Evolutionary conservation across 2,329 filamentous ascomycete genomes (phyloP).

Genomic region (Cladorrhinum sp.): DNA sequence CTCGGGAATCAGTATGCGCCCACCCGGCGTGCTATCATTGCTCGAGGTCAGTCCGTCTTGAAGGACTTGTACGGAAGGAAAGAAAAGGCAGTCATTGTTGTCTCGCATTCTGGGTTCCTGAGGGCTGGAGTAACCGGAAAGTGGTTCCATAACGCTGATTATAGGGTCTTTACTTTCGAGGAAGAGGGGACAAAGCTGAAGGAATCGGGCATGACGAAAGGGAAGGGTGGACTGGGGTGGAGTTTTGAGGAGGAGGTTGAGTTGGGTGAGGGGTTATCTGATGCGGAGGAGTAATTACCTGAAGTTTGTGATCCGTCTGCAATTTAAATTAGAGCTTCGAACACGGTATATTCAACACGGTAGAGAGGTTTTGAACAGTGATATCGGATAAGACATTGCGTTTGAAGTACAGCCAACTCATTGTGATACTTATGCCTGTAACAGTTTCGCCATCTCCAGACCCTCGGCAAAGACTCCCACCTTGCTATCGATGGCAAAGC

Average conservation of each 20-base stretch:
- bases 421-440: neutral
- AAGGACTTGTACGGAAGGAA: constrained; percentile 49
- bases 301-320: no score
- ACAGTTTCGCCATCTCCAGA: constrained; percentile 62
- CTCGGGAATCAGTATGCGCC: constrained; percentile 51
- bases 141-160: constrained; percentile 62
- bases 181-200: constrained; percentile 33
- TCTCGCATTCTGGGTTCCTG: constrained; percentile 64
- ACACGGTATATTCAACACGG: no score
- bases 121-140: constrained; percentile 54
- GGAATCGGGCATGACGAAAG: constrained; percentile 49
- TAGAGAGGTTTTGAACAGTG: no score
- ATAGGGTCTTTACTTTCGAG: constrained; percentile 59
- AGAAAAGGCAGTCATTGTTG: constrained; percentile 62
- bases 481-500: constrained; percentile 71
- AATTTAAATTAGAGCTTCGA: no score
- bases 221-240: constrained; percentile 50
- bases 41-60: constrained; percentile 52
- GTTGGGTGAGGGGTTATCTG: constrained; percentile 32
- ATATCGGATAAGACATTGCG: no score
- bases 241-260: constrained; percentile 39
- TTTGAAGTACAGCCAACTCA: no score
- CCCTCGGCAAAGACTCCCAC: constrained; percentile 73
- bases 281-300: constrained; percentile 11
- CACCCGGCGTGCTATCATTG: constrained; percentile 50